Conservation (phyloP, 2,329 filamentous ascomycete species). For the Fusarium nygamai region DNA sequence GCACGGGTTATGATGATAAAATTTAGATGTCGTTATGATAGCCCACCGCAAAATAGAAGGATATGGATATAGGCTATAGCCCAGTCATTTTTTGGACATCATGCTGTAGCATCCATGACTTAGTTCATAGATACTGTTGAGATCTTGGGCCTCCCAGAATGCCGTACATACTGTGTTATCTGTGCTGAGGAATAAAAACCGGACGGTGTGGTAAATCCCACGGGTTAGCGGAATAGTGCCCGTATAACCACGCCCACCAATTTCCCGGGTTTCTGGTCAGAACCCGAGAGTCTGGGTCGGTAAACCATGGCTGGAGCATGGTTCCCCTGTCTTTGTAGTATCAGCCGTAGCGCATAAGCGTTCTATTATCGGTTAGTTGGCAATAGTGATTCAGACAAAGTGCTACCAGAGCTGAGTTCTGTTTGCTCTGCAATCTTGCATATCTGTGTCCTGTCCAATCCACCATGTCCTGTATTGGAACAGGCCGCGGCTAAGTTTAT, state of each 20-base stretch:
- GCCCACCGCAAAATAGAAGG: slow-evolving; percentile 15
- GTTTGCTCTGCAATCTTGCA: neutral
- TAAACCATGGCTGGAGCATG: slow-evolving; percentile 47
- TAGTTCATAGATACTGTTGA: neutral
- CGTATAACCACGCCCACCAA: slow-evolving; percentile 35
- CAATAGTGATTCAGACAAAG: neutral
- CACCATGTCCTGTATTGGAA: slow-evolving; percentile 9
- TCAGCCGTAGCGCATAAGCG: slow-evolving; percentile 20
- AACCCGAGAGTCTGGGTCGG: slow-evolving; percentile 50
- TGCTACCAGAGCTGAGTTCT: neutral
- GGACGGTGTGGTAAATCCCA: neutral
- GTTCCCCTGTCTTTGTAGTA: slow-evolving; percentile 43
- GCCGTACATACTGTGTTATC: neutral
- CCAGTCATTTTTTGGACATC: neutral
- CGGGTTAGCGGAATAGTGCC: neutral
- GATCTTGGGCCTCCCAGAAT: neutral
- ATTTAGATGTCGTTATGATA: slow-evolving; percentile 8
- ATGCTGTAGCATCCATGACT: neutral
- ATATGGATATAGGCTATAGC: neutral
- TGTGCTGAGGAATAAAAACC: neutral
- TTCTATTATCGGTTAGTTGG: neutral
- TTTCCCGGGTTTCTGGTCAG: slow-evolving; percentile 46
- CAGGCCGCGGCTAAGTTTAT: slow-evolving; percentile 22
- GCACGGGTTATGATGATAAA: slow-evolving; percentile 31
- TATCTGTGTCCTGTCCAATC: neutral